These are phyloP conservation scores for Populus nigra DNA, from an alignment of 345 rosid genomes.

Conservation along the genomic window DNA sequence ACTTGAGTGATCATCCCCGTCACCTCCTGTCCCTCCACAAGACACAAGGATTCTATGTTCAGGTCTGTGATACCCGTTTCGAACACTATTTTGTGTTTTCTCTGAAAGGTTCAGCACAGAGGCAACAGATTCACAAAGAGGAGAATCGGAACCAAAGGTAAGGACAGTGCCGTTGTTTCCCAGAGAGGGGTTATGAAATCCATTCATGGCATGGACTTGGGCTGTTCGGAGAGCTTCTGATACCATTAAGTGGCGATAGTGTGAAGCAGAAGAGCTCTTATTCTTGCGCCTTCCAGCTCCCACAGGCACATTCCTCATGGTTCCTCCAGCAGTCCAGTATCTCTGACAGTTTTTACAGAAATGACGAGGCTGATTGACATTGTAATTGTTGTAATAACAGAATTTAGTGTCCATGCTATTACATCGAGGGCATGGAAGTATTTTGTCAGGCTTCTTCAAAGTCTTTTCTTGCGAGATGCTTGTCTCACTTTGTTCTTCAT, in stretches of 20 bases:
- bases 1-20: conserved; percentile 20
- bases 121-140: conserved; percentile 15
- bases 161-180: conserved; percentile 15
- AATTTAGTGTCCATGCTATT: conserved; percentile 37
- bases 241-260: conserved; percentile 21
- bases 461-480: conserved; percentile 39
- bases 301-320: conserved; percentile 35
- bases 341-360: conserved; percentile 36
- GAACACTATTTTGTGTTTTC: conserved; percentile 16
- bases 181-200: conserved; percentile 4
- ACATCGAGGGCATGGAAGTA: conserved; percentile 30
- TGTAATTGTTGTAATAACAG: conserved; percentile 35
- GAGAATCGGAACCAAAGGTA: conserved; percentile 20
- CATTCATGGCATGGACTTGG: conserved; percentile 18
- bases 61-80: conserved; percentile 25
- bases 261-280: conserved; percentile 24
- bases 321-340: conserved; percentile 37
- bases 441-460: conserved; percentile 28
- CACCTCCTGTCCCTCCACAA: conserved; percentile 17
- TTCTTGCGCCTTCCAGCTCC: conserved; percentile 36
- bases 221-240: conserved; percentile 39
- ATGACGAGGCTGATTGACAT: conserved; percentile 35
- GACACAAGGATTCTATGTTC: conserved; percentile 17
- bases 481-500: conserved; percentile 45
- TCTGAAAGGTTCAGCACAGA: conserved; percentile 19